phyloP scores from a whole-genome alignment of 306 rosid species.

The Glycine latifolia region DNA sequence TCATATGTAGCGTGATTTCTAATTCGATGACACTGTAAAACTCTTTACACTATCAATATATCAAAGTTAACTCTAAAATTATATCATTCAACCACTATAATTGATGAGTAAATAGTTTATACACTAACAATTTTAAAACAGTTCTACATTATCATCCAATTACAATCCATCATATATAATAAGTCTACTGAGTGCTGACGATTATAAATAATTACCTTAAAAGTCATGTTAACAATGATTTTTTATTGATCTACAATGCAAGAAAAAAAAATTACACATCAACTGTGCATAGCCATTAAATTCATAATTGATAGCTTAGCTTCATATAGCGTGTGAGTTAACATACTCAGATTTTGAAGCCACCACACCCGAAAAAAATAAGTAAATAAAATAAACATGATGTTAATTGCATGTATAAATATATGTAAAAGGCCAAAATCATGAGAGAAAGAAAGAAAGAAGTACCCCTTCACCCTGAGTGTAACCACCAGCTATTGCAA shows the following conservation, averaged over 20 bases:
- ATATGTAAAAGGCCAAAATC: not conserved
- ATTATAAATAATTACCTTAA: too few species aligned
- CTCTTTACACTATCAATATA: not conserved
- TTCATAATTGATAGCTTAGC: not conserved
- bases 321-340: not conserved
- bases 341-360: not conserved
- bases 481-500: constrained; percentile 63
- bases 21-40: not conserved
- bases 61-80: not conserved
- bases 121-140: too few species aligned
- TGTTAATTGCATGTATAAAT: not conserved
- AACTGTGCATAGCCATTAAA: too few species aligned
- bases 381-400: not conserved
- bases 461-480: constrained; percentile 77
- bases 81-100: not conserved
- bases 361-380: not conserved
- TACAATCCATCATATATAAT: too few species aligned
- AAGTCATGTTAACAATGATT: too few species aligned
- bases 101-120: too few species aligned
- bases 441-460: not conserved
- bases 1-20: not conserved
- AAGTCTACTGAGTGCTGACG: too few species aligned
- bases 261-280: too few species aligned
- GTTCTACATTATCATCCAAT: too few species aligned
- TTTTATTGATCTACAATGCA: too few species aligned